Evolutionary conservation across 2,329 filamentous ascomycete species (phyloP), one percentile per base, ranked within the genome.

Genomic region (Aureobasidium mangrovei): DNA sequence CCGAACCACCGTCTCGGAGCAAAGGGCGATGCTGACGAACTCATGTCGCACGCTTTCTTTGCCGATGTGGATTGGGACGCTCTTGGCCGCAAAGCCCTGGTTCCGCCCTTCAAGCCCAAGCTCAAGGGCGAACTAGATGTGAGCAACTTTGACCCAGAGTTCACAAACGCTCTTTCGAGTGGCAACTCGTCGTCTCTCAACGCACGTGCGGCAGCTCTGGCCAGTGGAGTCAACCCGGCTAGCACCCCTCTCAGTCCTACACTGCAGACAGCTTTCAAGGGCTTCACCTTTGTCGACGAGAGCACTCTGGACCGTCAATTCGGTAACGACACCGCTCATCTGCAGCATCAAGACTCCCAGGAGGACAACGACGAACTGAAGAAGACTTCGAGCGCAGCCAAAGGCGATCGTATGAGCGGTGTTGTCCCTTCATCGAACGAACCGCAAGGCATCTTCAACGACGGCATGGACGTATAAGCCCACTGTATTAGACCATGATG

Each of bases 261-360:
- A 2, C 91, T 96, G 72, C 93, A 98, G 72, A 93, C 91, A 59
- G 96, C 97, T 67, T 98, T 98, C 76, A 88, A 93, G 65, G 93
- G 93, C 33, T 98, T 98, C 71, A 98, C 93, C 0, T 98, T 95
- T 69, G 93, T 97, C n/a, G 93, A 97, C 63, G 91, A 97, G 72
- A 96, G 88, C 65, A 88, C 88, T 2, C 84, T 98, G 54, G 69
- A 71, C 52, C 64, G 69, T n/a, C 64, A 73, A 66, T 54, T 65
- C 62, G 58, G 71, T 70, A 60, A 82, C 40, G 52, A 55, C 38
- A 41, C 53, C n/a, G 47, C 39, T 54, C 54, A 57, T 56, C 45
- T 57, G 60, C 41, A 53, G 58, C 51, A 56, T 62, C 45, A 70
- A 74, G 41, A 56, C 24, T 57, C 69, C 72, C 56, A 66, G 68